Evolutionary conservation across 495 filamentous ascomycete genomes (phyloP), one percentile per base, ranked within the genome.

Genomic region (Podospora pseudoanserina): DNA sequence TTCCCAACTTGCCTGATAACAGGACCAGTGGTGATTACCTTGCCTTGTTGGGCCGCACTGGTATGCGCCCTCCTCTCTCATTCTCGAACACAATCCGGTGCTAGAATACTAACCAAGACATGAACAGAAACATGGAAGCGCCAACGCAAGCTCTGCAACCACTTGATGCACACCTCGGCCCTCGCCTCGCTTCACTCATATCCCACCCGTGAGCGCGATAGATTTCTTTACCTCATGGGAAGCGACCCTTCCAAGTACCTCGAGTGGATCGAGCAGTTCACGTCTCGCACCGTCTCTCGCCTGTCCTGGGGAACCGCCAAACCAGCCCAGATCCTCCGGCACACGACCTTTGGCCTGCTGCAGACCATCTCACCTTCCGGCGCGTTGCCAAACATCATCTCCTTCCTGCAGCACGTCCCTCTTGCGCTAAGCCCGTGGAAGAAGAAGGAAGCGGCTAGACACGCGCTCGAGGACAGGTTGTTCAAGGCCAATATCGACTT

Each of bases 251-350:
- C 68, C 6, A 79, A 85, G 19, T 89, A 87, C 72, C 71, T 83
- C 57, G 81, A 85, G 68, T 78, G 79, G 39, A 79, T 89, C 62
- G 85, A 88, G 71, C 85, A 87, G 61, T 89, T 86, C 74, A 86
- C 85, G 23, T 79, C 82, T 16, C 85, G 87, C 9, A 84, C 86
- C 7, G 86, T 87, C n/a, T 85, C 82, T 26, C 77, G 83, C 0
- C 80, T 90, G 2, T 81, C 80, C 4, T 91, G 88, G 83, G 89
- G 88, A 19, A 83, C 80, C 2, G 74, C 81, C 5, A 78, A 78
- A 34, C 75, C 77, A 44, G 81, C 79, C 27, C 78, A 78, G 66
- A 76, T 84, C 63, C 81, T 88, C 11, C 81, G 85, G 19, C 78
- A 84, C 27, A 84, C 83, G 19, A 86, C 87, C 4, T 82, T 83